Conservation (phyloP, 2,329 filamentous ascomycete genomes). For the Stagonosporopsis vannaccii region DNA sequence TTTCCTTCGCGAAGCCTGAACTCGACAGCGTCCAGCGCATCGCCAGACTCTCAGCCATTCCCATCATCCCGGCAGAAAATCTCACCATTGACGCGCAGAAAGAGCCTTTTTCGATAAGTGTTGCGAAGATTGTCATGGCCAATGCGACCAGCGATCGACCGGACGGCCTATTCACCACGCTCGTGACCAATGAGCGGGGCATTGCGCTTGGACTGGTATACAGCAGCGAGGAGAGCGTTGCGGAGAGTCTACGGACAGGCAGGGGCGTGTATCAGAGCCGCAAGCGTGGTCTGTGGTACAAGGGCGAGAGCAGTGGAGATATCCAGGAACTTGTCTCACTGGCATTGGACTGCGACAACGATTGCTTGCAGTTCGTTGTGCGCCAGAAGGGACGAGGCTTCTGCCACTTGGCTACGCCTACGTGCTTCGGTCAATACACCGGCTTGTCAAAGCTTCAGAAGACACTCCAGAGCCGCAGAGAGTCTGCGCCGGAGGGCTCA, state of each 20-base stretch:
- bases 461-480: constrained; percentile 82
- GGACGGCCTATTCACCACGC: constrained; percentile 85
- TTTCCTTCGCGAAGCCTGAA: constrained; percentile 55
- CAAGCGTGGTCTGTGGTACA: constrained; percentile 95
- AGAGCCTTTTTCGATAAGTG: constrained; percentile 67
- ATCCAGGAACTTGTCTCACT: constrained; percentile 87
- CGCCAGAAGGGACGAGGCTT: constrained; percentile 88
- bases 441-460: constrained; percentile 87
- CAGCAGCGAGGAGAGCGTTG: constrained; percentile 88
- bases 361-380: constrained; percentile 89
- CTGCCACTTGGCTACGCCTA: constrained; percentile 90
- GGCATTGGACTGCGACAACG: constrained; percentile 89
- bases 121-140: constrained; percentile 74
- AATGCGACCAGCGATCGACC: constrained; percentile 81
- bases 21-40: constrained; percentile 53
- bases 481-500: constrained; percentile 83
- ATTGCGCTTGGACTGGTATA: constrained; percentile 89
- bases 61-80: constrained; percentile 74
- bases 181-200: constrained; percentile 89
- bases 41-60: constrained; percentile 62
- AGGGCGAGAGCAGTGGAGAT: constrained; percentile 93
- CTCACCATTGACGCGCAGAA: constrained; percentile 72
- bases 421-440: constrained; percentile 86
- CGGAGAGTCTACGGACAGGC: constrained; percentile 82
- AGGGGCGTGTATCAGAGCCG: constrained; percentile 93